Base-by-base conservation (phyloP, 345 rosid genomes). In the Camelina sativa region DNA sequence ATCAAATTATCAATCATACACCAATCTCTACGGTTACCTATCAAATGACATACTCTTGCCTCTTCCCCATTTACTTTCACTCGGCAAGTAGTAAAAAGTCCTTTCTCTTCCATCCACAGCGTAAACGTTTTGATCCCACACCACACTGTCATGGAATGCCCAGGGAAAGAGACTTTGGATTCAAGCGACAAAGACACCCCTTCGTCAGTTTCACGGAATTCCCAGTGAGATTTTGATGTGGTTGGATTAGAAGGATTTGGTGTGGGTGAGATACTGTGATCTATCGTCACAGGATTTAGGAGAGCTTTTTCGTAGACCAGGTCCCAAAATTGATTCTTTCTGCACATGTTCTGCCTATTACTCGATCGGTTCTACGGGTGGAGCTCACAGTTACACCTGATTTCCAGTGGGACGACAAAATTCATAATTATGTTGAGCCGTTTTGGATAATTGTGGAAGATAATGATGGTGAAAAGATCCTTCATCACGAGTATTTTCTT, bases 381-480 rank as follows among this genome's bases (percentile, higher is more conserved):
- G 99, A 95, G 73, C 97, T 92, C 68, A 84, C 92, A n/a, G 78
- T 92, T 77, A 92, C 97, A 17, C 93, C 97, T 34, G 97, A 92
- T 80, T 95, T 92, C 68, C 92, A 79, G 78, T 92, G 97, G 99
- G 99, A 95, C 65, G 99, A 92, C 74, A 92, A 85, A 80, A 80
- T 87, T 80, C 97, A 92, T 81, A 97, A 93, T n/a, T 89, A 84
- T 80, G 97, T 92, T 80, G 97, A 95, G 83, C 97, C 96, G 43
- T 92, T 92, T 84, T 95, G 97, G 99, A 86, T 95, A 19, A 84
- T 87, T 52, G 93, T 92, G 82, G 97, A 92, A 84, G 99, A 95
- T 77, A 95, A 90, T 55, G 93, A 90, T 76, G 92, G 97, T n/a
- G 97, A 95, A 72, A 83, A 83, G 71, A 84, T 95, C 69, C 97